Conservation (phyloP, 257 asterid genomes). For the Handroanthus guayacan region DNA sequence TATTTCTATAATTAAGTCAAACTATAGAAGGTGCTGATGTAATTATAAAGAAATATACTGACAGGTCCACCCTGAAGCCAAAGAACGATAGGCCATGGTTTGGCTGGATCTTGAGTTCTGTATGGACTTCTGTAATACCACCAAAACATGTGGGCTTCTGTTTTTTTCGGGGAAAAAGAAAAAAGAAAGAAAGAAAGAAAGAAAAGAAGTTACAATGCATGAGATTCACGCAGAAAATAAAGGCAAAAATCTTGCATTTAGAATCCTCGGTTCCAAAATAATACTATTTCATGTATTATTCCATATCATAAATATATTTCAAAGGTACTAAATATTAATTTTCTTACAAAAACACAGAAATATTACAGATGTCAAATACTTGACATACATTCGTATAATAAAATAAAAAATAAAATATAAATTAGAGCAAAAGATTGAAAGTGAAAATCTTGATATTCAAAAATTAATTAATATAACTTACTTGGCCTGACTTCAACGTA, state of each 20-base stretch:
- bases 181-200: neutral
- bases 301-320: no score
- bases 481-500: slow-evolving; percentile 90
- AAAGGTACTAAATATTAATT: no score
- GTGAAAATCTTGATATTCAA: neutral
- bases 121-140: slow-evolving; percentile 78
- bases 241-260: no score
- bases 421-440: neutral
- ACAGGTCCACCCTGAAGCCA: slow-evolving; percentile 99
- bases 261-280: no score
- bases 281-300: no score
- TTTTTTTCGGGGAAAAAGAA: no score
- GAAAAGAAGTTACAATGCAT: neutral
- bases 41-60: slow-evolving; percentile 30
- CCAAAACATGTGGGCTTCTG: slow-evolving; percentile 96
- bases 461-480: slow-evolving; percentile 24
- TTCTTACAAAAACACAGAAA: no score
- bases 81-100: slow-evolving; percentile 88
- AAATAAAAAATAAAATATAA: neutral
- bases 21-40: no score
- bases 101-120: slow-evolving; percentile 63
- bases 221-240: neutral
- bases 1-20: no score
- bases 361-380: no score
- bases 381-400: no score